Percentiles rank a stretch among this genome's conserved stretches.
Conservation (phyloP, 345 rosid genomes). For the Eucalyptus cloeziana region DNA sequence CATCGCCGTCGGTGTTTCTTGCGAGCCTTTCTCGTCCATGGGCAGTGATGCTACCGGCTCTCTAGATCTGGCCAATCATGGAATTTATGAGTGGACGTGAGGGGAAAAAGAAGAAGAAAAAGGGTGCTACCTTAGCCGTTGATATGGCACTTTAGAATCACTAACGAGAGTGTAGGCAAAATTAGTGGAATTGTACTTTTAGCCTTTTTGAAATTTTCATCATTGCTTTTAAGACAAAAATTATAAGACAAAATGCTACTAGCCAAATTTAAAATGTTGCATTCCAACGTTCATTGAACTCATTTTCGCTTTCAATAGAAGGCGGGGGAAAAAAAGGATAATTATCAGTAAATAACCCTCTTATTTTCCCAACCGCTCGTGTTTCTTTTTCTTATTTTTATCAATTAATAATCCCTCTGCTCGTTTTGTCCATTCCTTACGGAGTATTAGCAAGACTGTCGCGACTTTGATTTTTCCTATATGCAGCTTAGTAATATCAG, state of each 20-base stretch:
- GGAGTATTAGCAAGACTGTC: background rate
- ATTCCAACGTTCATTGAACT: background rate
- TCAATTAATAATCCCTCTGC: background rate
- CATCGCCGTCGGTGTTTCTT: no score
- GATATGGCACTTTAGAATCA: background rate
- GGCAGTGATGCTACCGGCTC: background rate
- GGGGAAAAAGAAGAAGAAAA: background rate
- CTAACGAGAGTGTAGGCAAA: background rate
- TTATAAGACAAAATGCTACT: background rate
- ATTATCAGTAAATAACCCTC: background rate
- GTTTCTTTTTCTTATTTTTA: background rate
- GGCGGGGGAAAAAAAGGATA: background rate
- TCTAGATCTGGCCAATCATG: background rate
- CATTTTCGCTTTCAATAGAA: background rate
- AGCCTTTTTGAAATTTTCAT: background rate
- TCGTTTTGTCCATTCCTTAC: background rate
- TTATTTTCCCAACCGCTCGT: background rate
- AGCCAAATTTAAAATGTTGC: background rate
- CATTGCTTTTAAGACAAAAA: background rate
- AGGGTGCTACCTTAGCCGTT: background rate
- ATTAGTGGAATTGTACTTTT: background rate
- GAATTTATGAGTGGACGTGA: background rate
- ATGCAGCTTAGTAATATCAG: background rate
- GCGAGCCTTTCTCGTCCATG: no score
- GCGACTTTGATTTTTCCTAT: background rate